Base-by-base conservation (phyloP, 441 rosid species). In the Kokia cookei region DNA sequence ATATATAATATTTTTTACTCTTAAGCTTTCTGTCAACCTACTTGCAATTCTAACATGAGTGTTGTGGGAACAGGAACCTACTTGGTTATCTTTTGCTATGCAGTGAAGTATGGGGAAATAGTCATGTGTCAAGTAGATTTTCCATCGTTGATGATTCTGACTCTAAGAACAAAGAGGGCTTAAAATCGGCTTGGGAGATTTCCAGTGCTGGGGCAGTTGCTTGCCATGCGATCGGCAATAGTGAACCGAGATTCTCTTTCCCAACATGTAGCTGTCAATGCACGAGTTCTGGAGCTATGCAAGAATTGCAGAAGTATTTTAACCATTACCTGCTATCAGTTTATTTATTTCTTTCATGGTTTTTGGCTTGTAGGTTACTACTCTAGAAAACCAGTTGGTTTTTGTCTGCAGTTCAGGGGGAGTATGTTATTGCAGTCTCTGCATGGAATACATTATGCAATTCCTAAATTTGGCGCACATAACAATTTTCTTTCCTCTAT, bases 61-160 rank as follows among this genome's bases (percentile, higher is more conserved):
- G 64, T 73, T 60, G 73, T 80, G 78, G 78, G 71, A 83, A 66
- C 88, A 96, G 98, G 91, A 89, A 93, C 72, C 84, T 89, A 68
- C 98, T 96, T 48, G 97, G 97, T 82, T 87, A 90, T 84, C 88
- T 92, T 69, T 77, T 93, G 91, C 80, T 91, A 73, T 85, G 88
- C 50, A 82, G 89, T 78, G 90, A 85, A 58, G 89, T 80, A 80
- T 84, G 88, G 81, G 83, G 79, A 72, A 87, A 81, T 48, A 78
- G 80, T 13, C 93, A 84, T 78, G 74, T 86, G 61, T 84, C 92
- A 15, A 85, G 86, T 74, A 90, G 96, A 82, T 91, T 91, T 85
- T 83, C 86, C 79, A 61, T 79, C 53, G 43, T 84, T 27, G 82
- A 81, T 64, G 73, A 76, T 78, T 80, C 86, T 22, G 72, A 84